Evolutionary conservation across 768 basidiomycete species (phyloP).

Genomic region (Amanita exitialis): DNA sequence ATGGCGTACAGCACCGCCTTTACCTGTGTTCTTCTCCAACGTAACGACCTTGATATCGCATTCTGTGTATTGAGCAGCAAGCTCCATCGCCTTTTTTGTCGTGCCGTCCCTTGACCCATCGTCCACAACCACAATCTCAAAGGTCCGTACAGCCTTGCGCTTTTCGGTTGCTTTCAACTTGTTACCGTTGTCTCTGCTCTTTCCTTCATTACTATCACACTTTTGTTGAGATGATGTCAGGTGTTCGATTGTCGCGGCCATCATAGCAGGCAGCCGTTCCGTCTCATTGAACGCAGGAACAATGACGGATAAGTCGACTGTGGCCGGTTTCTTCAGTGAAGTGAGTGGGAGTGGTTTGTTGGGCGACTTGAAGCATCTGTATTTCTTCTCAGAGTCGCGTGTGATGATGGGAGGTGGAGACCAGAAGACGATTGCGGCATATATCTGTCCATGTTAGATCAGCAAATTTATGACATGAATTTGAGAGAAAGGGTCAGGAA

Average conservation of each 20-base stretch:
- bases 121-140: conserved; percentile 83
- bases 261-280: conserved; percentile 76
- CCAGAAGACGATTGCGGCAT: conserved; percentile 61
- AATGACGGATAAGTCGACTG: conserved; percentile 69
- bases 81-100: conserved; percentile 45
- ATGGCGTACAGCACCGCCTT: conserved; percentile 89
- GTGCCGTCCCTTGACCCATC: conserved; percentile 84
- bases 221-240: conserved; percentile 27
- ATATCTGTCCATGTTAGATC: conserved; percentile 36
- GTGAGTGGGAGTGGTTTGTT: conserved; percentile 46
- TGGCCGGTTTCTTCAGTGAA: conserved; percentile 41
- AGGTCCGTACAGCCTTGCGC: conserved; percentile 29
- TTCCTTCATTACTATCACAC: conserved; percentile 10
- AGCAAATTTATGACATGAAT: not conserved
- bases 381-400: conserved; percentile 58
- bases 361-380: conserved; percentile 46
- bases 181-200: not conserved
- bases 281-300: conserved; percentile 92
- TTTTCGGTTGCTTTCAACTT: not conserved
- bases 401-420: conserved; percentile 62
- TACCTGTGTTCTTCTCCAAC: conserved; percentile 75
- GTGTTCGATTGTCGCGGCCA: conserved; percentile 62
- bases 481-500: conserved; percentile 16
- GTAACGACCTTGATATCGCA: conserved; percentile 70
- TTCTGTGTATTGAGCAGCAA: conserved; percentile 46